A percentile compares a stretch with the other conserved stretches of the same genome.
Evolutionary conservation across 2,329 filamentous ascomycete species (phyloP).

Genomic region (Aschersonia sp.): DNA sequence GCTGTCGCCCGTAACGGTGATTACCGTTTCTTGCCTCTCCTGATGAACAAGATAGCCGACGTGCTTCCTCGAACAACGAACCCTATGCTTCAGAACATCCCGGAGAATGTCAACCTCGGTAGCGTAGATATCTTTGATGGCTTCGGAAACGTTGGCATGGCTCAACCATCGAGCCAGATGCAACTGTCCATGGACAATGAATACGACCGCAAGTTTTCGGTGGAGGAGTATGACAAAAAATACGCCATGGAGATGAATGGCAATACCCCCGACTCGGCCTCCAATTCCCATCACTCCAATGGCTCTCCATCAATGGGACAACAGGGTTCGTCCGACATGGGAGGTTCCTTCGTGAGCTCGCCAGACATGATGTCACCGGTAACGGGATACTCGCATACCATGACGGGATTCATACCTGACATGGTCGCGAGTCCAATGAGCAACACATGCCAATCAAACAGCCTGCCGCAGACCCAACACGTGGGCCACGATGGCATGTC

Average conservation of each 20-base stretch:
- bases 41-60: conserved; percentile 63
- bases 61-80: conserved; percentile 48
- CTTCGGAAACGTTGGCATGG: conserved; percentile 48
- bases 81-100: conserved; percentile 43
- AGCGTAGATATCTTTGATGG: conserved; percentile 51
- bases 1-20: conserved; percentile 61
- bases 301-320: conserved; percentile 14
- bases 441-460: conserved; percentile 9
- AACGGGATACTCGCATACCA: conserved; percentile 30
- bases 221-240: conserved; percentile 27
- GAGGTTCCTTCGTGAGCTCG: conserved; percentile 36
- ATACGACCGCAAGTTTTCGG: conserved; percentile 28
- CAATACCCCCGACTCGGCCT: conserved; percentile 17
- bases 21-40: conserved; percentile 60
- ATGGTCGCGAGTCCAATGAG: conserved; percentile 38
- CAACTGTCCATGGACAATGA: conserved; percentile 31
- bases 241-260: conserved; percentile 20
- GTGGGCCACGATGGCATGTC: conserved; percentile 12
- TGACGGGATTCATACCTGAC: conserved; percentile 36
- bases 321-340: conserved; percentile 20
- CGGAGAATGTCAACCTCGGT: conserved; percentile 36
- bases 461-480: conserved; percentile 12
- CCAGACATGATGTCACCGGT: conserved; percentile 38
- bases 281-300: conserved; percentile 15
- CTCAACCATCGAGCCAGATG: conserved; percentile 28